These are phyloP conservation scores for Coelastrella sp. DNA, from an alignment of 139 green algal genomes.

Conservation along the genomic window DNA sequence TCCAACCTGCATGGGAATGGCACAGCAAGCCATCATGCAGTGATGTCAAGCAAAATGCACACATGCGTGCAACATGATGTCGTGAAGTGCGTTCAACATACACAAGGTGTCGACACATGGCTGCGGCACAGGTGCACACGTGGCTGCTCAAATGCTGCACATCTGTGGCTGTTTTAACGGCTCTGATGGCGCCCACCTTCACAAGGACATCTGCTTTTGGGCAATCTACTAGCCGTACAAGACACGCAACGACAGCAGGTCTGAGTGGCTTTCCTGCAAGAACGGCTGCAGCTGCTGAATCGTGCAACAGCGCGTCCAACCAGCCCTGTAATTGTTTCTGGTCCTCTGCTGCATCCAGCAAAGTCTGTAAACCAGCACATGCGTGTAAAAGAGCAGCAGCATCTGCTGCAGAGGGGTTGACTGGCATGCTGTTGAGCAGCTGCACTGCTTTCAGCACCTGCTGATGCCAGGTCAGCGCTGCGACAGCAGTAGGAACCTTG, in stretches of 20 bases:
- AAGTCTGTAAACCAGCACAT: not conserved
- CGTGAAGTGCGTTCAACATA: too few relatives aligned
- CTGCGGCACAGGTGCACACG: too few relatives aligned
- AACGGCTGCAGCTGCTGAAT: not conserved
- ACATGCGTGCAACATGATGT: too few relatives aligned
- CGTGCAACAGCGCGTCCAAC: not conserved
- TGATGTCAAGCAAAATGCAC: too few relatives aligned
- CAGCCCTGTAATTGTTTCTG: not conserved
- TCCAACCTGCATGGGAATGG: constrained; percentile 5
- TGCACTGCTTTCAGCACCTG: not conserved
- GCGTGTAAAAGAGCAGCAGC: not conserved
- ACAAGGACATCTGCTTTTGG: constrained; percentile 23
- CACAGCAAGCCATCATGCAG: not conserved
- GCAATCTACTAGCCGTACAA: constrained; percentile 22
- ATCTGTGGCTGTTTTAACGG: too few relatives aligned
- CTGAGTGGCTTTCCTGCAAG: not conserved
- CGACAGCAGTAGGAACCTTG: not conserved
- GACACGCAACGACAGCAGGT: not conserved
- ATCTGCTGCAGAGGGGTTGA: constrained; percentile 16
- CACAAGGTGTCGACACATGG: too few relatives aligned
- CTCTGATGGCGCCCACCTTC: not conserved
- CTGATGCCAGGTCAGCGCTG: not conserved
- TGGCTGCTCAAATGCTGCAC: too few relatives aligned
- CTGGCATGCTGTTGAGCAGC: not conserved
- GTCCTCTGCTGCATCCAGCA: constrained; percentile 15